Evolutionary conservation across 441 rosid species (phyloP).

Genomic region (Brassica balearica): DNA sequence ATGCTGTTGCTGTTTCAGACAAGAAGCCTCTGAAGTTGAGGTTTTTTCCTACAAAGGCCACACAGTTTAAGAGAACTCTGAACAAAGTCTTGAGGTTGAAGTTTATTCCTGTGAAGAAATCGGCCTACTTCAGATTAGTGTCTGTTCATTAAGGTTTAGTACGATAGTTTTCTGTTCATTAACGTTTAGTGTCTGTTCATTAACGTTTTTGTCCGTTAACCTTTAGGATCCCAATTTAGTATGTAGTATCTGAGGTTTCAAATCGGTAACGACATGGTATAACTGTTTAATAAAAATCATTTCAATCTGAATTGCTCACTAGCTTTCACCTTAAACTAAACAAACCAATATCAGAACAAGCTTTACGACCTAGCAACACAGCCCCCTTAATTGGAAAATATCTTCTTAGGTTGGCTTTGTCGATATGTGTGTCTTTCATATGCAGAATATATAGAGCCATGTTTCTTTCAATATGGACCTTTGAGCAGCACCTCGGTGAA

Average conservation of each 20-base stretch:
- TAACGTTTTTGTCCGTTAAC: no score
- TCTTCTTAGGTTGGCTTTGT: background rate
- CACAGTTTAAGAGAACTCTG: background rate
- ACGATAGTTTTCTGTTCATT: background rate
- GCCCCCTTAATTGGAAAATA: background rate
- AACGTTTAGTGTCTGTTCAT: no score
- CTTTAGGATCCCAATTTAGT: no score
- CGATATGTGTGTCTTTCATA: background rate
- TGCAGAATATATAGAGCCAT: background rate
- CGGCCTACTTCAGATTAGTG: background rate
- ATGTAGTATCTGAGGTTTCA: no score
- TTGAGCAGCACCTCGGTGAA: background rate
- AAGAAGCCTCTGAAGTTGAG: background rate
- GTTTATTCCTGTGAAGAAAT: background rate
- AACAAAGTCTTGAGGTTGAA: background rate
- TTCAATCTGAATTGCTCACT: background rate
- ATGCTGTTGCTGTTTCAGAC: background rate
- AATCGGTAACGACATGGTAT: background rate
- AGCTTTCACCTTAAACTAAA: background rate
- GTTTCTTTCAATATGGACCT: background rate
- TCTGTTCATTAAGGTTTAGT: background rate
- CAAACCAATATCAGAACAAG: background rate
- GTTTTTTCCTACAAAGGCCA: background rate
- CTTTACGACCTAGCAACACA: background rate
- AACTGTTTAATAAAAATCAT: background rate